These are phyloP conservation scores for Malbranchea cinnamomea DNA, from an alignment of 2,329 filamentous ascomycete genomes.

Conservation along the genomic window DNA sequence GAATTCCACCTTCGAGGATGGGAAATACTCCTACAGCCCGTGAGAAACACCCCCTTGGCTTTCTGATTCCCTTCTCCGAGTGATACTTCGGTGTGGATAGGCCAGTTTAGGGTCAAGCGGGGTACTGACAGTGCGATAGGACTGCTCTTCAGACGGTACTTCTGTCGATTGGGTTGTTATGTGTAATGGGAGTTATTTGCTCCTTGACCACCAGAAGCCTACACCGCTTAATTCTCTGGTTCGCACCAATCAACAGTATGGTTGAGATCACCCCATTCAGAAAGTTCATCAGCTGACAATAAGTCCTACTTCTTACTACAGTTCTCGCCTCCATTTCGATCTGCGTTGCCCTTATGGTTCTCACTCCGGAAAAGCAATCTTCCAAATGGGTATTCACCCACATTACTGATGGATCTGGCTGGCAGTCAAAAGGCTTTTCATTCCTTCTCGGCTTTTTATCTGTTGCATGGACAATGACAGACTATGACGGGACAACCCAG, in stretches of 20 bases:
- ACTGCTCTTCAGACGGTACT: constrained; percentile 44
- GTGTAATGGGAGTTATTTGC: constrained; percentile 44
- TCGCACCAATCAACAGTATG: constrained; percentile 49
- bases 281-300: too few relatives aligned
- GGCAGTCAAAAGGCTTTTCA: constrained; percentile 45
- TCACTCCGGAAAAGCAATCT: constrained; percentile 44
- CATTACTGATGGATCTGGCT: constrained; percentile 47
- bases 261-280: not conserved
- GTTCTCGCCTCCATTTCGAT: constrained; percentile 46
- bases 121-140: constrained; percentile 20
- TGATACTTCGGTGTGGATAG: not conserved
- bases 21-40: constrained; percentile 41
- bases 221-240: constrained; percentile 47
- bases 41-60: constrained; percentile 21
- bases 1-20: constrained; percentile 40
- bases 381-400: constrained; percentile 47
- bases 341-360: constrained; percentile 41
- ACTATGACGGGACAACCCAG: constrained; percentile 53
- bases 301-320: constrained; percentile 13
- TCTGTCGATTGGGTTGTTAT: constrained; percentile 40
- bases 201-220: constrained; percentile 46
- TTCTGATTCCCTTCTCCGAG: not conserved
- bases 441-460: constrained; percentile 42
- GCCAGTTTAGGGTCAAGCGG: constrained; percentile 4
- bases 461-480: constrained; percentile 45